Conservation (phyloP, 2,329 filamentous ascomycete species). For the Plectosphaerella cucumerina region DNA sequence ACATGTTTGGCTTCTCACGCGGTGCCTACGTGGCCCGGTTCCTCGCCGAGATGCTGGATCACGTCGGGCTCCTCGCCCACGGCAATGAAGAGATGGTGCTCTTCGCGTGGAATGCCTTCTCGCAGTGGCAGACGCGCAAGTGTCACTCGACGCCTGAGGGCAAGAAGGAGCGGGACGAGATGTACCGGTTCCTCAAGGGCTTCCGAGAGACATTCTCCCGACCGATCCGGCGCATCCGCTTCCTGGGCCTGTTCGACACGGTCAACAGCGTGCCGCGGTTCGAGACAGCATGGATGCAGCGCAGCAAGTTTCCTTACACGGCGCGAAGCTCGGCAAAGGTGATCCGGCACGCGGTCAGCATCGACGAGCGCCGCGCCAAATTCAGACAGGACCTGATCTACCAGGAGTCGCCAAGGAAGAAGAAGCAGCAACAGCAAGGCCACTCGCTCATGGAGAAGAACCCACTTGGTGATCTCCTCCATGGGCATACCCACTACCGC, state of each 20-base stretch:
- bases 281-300: conserved; percentile 72
- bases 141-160: conserved; percentile 30
- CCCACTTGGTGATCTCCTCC: conserved; percentile 15
- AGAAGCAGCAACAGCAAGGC: conserved; percentile 5
- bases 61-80: conserved; percentile 72
- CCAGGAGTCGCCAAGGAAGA: conserved; percentile 30
- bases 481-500: conserved; percentile 32
- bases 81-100: conserved; percentile 83
- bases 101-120: conserved; percentile 81
- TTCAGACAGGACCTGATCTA: conserved; percentile 68
- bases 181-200: conserved; percentile 71
- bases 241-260: conserved; percentile 77
- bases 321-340: conserved; percentile 54
- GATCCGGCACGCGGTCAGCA: conserved; percentile 66
- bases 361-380: conserved; percentile 68
- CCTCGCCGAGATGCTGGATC: conserved; percentile 79
- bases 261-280: conserved; percentile 78
- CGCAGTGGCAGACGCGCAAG: conserved; percentile 64
- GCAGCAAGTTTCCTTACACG: conserved; percentile 71
- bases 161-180: conserved; percentile 48
- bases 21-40: conserved; percentile 72
- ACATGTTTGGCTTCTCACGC: conserved; percentile 70
- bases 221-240: conserved; percentile 68
- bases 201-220: conserved; percentile 80
- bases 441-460: conserved; percentile 12